Conservation (phyloP, 305 asterid genomes). For the Solanum hybrid region DNA sequence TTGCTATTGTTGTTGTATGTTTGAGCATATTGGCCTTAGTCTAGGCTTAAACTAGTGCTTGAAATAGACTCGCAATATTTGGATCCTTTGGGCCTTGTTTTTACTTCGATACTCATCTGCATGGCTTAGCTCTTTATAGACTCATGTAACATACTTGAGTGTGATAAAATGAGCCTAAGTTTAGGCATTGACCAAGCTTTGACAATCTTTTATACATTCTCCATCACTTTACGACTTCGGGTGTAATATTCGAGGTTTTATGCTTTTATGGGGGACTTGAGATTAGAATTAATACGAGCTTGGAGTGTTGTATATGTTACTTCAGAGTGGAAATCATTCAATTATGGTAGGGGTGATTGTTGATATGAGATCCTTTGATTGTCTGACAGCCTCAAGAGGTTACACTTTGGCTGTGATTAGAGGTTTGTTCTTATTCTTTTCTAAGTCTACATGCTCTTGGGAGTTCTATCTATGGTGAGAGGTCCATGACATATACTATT, state of each 20-base stretch:
- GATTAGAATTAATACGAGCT: too few relatives aligned
- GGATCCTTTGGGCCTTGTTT: background rate
- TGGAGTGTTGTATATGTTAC: too few relatives aligned
- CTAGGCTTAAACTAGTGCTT: background rate
- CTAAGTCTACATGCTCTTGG: background rate
- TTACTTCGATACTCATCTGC: background rate
- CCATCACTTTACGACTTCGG: background rate
- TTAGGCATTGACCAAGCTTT: background rate
- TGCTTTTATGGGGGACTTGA: background rate
- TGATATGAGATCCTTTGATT: too few relatives aligned
- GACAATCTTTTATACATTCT: too few relatives aligned
- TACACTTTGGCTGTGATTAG: background rate
- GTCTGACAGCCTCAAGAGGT: background rate
- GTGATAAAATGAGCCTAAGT: background rate
- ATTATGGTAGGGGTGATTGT: too few relatives aligned
- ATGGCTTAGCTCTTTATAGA: background rate
- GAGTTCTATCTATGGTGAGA: too few relatives aligned
- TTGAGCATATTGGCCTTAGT: background rate
- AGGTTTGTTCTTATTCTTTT: background rate
- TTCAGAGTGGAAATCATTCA: too few relatives aligned
- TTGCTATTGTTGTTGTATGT: background rate
- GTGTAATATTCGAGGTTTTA: background rate
- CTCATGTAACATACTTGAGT: background rate
- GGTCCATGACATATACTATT: too few relatives aligned
- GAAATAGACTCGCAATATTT: too few relatives aligned